phyloP scores from a whole-genome alignment of 169 alveolate genomes.

The Plasmodium gallinaceum region DNA sequence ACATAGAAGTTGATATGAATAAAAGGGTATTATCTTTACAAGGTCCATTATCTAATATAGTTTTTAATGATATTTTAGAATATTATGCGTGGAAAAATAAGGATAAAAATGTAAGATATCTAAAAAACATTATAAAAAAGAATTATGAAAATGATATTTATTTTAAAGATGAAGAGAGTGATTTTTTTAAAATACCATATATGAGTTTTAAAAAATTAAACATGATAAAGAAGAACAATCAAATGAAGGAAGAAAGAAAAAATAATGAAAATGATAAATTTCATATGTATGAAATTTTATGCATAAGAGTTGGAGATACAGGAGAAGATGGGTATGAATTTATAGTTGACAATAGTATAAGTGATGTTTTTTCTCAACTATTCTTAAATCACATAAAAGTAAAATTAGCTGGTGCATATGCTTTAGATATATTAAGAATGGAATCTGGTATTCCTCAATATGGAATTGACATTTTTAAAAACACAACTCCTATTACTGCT shows the following conservation, averaged over 20 bases:
- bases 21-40: constrained; percentile 77
- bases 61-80: constrained; percentile 50
- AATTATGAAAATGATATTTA: background rate
- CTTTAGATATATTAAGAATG: constrained; percentile 83
- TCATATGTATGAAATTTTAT: constrained; percentile 52
- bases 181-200: constrained; percentile 62
- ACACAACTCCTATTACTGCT: constrained; percentile 82
- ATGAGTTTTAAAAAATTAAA: constrained; percentile 72
- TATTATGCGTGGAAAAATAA: constrained; percentile 24
- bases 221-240: constrained; percentile 1
- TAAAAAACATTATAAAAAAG: constrained; percentile 27
- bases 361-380: constrained; percentile 44
- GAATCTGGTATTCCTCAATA: constrained; percentile 83
- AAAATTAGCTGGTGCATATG: constrained; percentile 80
- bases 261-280: background rate
- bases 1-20: constrained; percentile 61
- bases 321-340: constrained; percentile 87
- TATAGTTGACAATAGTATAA: constrained; percentile 71
- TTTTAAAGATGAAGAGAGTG: constrained; percentile 17
- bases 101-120: constrained; percentile 13
- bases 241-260: background rate
- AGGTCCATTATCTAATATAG: constrained; percentile 79
- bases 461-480: constrained; percentile 82
- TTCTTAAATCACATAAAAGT: constrained; percentile 74
- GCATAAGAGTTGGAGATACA: constrained; percentile 80